Conservation (phyloP, 768 basidiomycete species). For the Dacryopinax primogenitus region DNA sequence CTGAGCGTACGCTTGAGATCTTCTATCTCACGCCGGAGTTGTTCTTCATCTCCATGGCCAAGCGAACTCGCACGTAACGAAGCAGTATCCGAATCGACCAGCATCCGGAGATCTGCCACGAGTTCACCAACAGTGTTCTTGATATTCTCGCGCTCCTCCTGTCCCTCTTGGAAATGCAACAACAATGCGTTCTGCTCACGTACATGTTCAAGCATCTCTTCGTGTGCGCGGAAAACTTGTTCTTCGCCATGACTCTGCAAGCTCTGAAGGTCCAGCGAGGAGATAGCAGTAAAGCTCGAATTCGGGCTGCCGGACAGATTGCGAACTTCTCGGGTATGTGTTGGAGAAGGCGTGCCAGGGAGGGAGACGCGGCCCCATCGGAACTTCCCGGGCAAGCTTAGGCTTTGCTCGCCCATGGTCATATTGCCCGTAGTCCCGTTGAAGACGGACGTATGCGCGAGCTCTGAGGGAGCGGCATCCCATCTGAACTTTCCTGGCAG, state of each 20-base stretch:
- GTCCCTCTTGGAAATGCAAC: not conserved
- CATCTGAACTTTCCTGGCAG: too few species aligned
- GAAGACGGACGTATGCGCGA: too few species aligned
- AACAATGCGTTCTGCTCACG: not conserved
- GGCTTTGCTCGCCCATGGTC: not conserved
- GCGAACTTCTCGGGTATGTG: not conserved
- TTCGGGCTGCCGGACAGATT: not conserved
- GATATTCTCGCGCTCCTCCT: slow-evolving; percentile 15
- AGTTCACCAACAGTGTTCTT: not conserved
- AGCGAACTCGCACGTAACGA: not conserved
- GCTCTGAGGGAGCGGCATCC: too few species aligned
- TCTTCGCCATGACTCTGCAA: not conserved
- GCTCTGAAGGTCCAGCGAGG: not conserved
- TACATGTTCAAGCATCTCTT: not conserved
- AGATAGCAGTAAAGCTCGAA: slow-evolving; percentile 6
- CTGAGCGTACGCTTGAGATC: slow-evolving; percentile 43
- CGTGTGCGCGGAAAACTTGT: not conserved
- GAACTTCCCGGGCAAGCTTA: not conserved
- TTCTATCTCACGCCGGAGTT: slow-evolving; percentile 27
- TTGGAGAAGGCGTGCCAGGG: not conserved
- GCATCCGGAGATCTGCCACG: not conserved
- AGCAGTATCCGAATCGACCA: not conserved
- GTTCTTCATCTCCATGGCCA: slow-evolving; percentile 31
- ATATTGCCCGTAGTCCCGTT: too few species aligned
- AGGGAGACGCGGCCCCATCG: not conserved